Conservation (phyloP, 176 grass and related monocot species). For the Musa schizocarpa region DNA sequence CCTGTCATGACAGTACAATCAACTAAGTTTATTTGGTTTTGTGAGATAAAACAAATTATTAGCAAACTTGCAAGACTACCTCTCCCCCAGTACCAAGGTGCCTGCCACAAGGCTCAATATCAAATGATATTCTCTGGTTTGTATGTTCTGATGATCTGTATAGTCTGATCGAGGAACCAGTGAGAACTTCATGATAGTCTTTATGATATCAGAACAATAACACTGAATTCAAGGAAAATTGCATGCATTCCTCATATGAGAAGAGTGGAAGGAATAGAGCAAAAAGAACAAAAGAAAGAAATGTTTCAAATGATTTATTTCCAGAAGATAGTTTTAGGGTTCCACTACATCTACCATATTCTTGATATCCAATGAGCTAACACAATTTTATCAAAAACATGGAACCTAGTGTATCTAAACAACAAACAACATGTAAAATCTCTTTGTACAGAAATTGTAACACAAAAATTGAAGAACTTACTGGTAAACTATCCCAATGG, state of each 20-base stretch:
- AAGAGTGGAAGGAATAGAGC: neutral
- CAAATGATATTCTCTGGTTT: conserved; percentile 93
- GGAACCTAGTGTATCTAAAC: too few species aligned
- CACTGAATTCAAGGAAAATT: neutral
- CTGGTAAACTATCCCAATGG: conserved; percentile 80
- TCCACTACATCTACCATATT: too few species aligned
- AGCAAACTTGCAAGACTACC: conserved; percentile 24
- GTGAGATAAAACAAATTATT: neutral
- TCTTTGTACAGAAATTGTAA: neutral
- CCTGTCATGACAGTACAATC: conserved; percentile 27
- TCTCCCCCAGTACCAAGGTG: conserved; percentile 85
- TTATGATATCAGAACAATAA: neutral
- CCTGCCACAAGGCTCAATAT: conserved; percentile 85
- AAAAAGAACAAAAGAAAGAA: neutral
- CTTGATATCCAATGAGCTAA: too few species aligned
- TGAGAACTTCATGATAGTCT: neutral
- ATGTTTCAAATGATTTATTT: too few species aligned
- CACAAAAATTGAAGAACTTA: conserved; percentile 31
- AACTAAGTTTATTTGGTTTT: neutral
- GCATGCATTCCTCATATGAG: neutral
- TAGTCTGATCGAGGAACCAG: conserved; percentile 39
- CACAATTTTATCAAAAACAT: too few species aligned
- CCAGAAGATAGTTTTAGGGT: too few species aligned
- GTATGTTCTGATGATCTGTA: conserved; percentile 84
- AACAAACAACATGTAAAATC: neutral